Base-by-base conservation (phyloP, 208 protist species). In the Phytomonas sp. region DNA sequence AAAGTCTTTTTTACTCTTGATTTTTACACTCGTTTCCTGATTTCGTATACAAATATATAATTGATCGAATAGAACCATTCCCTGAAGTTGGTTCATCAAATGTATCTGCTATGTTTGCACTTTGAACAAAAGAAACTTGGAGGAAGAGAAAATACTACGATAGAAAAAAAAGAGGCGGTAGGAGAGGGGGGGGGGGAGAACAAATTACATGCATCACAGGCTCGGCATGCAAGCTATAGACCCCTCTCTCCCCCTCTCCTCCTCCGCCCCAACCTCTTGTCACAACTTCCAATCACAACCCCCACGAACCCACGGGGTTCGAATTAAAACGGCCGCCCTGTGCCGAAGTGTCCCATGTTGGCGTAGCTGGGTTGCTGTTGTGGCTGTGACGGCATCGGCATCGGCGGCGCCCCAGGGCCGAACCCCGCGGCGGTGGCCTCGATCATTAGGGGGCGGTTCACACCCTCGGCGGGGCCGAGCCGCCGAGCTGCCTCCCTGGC, bases 401-500 rank as follows among this genome's bases (percentile, higher is more conserved):
- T 72, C 43, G 66, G 62, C 66, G 77, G 69, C 59, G 67, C 62
- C n/a, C 61, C 73, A 23, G 36, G 36, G 36, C 6, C 9, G 36
- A 40, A 40, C 36, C 36, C 36, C 36, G 36, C 36, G 36, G 36
- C 36, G 6, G 78, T 75, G 37, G 84, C 74, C 72, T 92, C 83
- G 65, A 95, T 93, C 84, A 95, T 89, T 23, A 92, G 78, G 13
- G 85, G 83, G 32, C 72, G 61, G 4, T 66, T 53, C 37, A 11
- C 26, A 6, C 79, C 76, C 30, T 53, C 73, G 17, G 66, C 80
- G 51, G 87, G 85, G 13, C 84, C 90, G 0, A 78, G 80, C 28
- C 86, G 85, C 5, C 82, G 81, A 23, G 86, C 79, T 56, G 91
- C 81, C 23, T 97, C 92, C 73, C 98, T 92, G 28, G 87, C 85